Conservation (phyloP, 2,329 filamentous ascomycete species). For the Gnomoniopsis sp. region DNA sequence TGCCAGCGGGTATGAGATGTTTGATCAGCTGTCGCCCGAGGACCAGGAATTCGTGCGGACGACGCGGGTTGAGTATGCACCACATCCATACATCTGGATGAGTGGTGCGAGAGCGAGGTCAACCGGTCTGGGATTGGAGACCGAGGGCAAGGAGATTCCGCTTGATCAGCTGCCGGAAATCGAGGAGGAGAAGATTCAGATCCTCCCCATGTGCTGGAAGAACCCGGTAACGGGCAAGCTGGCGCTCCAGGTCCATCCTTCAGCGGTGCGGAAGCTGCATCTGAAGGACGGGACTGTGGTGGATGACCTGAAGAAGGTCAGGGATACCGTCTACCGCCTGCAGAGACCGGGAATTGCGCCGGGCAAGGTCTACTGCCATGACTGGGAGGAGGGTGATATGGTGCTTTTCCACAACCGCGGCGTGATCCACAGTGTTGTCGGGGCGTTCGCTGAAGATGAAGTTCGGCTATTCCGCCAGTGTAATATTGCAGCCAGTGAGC, state of each 20-base stretch:
- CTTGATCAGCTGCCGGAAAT: conserved; percentile 45
- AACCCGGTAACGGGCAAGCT: conserved; percentile 69
- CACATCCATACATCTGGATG: conserved; percentile 85
- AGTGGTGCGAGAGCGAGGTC: conserved; percentile 61
- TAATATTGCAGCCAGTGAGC: conserved; percentile 66
- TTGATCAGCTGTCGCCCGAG: conserved; percentile 58
- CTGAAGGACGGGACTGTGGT: conserved; percentile 63
- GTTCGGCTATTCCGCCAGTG: conserved; percentile 74
- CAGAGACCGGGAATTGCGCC: conserved; percentile 72
- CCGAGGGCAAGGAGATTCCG: conserved; percentile 54
- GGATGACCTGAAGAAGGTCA: conserved; percentile 63
- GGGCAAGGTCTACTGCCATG: conserved; percentile 65
- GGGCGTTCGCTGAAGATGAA: conserved; percentile 70
- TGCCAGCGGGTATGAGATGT: conserved; percentile 68
- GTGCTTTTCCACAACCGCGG: conserved; percentile 79
- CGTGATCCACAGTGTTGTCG: conserved; percentile 71
- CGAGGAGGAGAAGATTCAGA: conserved; percentile 63
- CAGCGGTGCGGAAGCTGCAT: conserved; percentile 67
- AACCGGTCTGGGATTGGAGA: conserved; percentile 68
- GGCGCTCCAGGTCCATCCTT: conserved; percentile 72
- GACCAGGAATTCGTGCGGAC: conserved; percentile 66
- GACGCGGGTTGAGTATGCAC: conserved; percentile 69
- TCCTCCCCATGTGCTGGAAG: conserved; percentile 73
- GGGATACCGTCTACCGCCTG: conserved; percentile 65
- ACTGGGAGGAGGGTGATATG: conserved; percentile 74